Conservation (phyloP, 257 asterid species). For the Solanum lycopersicoides region DNA sequence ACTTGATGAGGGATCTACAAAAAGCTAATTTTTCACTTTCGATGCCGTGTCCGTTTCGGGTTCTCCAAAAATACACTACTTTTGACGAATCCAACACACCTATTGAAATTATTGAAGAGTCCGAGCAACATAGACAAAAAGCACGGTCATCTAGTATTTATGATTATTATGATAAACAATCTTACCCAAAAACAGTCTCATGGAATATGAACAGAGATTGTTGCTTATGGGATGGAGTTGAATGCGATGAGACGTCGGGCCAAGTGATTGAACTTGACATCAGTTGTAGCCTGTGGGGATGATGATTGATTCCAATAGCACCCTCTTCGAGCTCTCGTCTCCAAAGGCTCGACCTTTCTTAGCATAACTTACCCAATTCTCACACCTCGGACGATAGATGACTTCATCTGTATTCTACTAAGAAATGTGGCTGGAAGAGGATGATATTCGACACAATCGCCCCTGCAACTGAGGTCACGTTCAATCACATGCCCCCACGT, state of each 20-base stretch:
- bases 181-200: not conserved
- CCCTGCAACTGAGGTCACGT: slow-evolving; percentile 12
- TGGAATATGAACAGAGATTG: slow-evolving; percentile 3
- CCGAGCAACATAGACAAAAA: not conserved
- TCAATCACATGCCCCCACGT: slow-evolving; percentile 6
- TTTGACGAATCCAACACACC: no score
- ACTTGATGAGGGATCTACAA: not conserved
- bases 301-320: slow-evolving; percentile 1
- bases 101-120: no score
- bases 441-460: not conserved
- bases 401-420: not conserved
- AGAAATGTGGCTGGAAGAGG: not conserved
- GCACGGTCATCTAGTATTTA: not conserved
- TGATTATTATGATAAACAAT: not conserved
- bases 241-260: not conserved
- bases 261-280: slow-evolving; percentile 15
- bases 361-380: slow-evolving; percentile 10
- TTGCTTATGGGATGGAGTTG: slow-evolving; percentile 18
- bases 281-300: slow-evolving; percentile 1
- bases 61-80: no score
- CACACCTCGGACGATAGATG: not conserved
- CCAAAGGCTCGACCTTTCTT: slow-evolving; percentile 5
- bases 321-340: slow-evolving; percentile 1
- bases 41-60: no score
- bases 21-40: no score